Base-by-base conservation (phyloP, 805 yeast species). In the Metschnikowia picachoensis region DNA sequence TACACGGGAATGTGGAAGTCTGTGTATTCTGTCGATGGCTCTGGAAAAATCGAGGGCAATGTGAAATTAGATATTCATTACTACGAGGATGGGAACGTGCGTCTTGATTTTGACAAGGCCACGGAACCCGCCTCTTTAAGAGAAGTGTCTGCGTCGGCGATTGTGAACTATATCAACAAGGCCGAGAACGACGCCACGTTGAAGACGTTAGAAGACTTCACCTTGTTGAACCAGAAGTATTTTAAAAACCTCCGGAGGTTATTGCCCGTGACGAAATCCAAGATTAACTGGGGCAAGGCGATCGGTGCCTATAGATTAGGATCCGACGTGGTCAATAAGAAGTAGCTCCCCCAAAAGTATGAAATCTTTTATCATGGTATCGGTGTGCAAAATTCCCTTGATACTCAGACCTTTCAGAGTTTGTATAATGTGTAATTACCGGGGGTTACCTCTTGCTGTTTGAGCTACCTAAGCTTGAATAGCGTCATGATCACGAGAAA, bases 1-100 rank as follows among this genome's bases (percentile, higher is more conserved):
- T 87, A 91, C 79, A 89, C 89, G 57, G 98, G 98, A 8, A 79
- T 82, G 61, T 90, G 97, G 97, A 78, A 72, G 43, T 83, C 95
- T 1, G 68, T 71, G 49, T 90, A 88, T 65, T 60, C 67, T 7
- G 69, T 77, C 47, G 59, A 62, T 0, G 50, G 56, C 2, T 25
- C 42, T 29, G 61, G 60, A 0, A 44, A 61, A 7, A 50, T 86
- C 13, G 55, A 53, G 3, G 96, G 95, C 4, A 60, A 62, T 7
- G 74, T 88, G 31, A 65, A 63, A 16, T 76, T 90, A 30, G 91
- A 87, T 53, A 85, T 91, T 35, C 99, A 92, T 65, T 94, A 91
- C 65, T 94, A 79, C 62, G 99, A 92, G 67, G 98, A 92, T 56
- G 99, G 99, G 29, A 92, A 92, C 60, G 98, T 92, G 15, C 77